Conservation (phyloP, 2,329 filamentous ascomycete species). For the Knoxdaviesia capensis region DNA sequence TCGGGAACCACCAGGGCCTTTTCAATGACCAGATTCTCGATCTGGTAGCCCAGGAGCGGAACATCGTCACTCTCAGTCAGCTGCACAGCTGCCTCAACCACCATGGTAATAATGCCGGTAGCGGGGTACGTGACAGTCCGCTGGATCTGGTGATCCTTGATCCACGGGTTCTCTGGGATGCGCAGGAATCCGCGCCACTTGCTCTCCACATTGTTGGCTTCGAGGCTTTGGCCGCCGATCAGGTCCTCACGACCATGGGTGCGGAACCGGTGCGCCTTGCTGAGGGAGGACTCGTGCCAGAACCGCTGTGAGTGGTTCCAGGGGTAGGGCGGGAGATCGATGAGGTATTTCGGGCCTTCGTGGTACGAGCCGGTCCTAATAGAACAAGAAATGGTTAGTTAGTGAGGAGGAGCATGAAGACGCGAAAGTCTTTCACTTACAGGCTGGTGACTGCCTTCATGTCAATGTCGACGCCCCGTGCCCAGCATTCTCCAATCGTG, state of each 20-base stretch:
- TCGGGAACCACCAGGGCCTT: slow-evolving; percentile 30
- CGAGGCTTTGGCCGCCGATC: slow-evolving; percentile 23
- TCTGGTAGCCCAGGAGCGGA: slow-evolving; percentile 16
- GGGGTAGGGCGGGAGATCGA: slow-evolving; percentile 27
- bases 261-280: slow-evolving; percentile 20
- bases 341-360: slow-evolving; percentile 14
- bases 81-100: slow-evolving; percentile 23
- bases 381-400: not conserved
- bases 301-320: slow-evolving; percentile 32
- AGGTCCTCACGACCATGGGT: slow-evolving; percentile 26
- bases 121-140: slow-evolving; percentile 29
- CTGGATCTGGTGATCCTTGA: slow-evolving; percentile 29
- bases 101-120: slow-evolving; percentile 28
- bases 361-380: slow-evolving; percentile 2
- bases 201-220: slow-evolving; percentile 23
- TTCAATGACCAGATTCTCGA: slow-evolving; percentile 23
- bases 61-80: slow-evolving; percentile 7
- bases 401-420: not conserved
- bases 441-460: slow-evolving; percentile 12
- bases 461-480: slow-evolving; percentile 12
- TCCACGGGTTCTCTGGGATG: slow-evolving; percentile 28
- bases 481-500: slow-evolving; percentile 17
- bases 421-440: slow-evolving; percentile 1
- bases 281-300: slow-evolving; percentile 31
- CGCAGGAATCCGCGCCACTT: slow-evolving; percentile 29